Percentiles rank a stretch among this genome's conserved stretches.
phyloP scores from a whole-genome alignment of 768 basidiomycete genomes.

The Tulasnella sp. region DNA sequence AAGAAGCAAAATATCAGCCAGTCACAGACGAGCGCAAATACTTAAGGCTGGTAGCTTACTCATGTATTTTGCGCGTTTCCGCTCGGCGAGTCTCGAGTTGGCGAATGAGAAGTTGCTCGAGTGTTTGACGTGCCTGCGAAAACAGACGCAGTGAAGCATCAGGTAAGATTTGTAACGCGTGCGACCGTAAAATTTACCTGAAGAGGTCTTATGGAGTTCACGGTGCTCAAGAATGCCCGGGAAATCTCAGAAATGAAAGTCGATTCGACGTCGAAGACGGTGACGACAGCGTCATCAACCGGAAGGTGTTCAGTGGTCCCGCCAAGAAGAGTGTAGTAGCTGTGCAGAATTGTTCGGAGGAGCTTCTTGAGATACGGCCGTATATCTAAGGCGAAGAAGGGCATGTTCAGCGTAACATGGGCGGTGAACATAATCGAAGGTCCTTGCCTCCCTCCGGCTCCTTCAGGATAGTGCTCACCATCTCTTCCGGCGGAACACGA shows the following conservation, averaged over 20 bases:
- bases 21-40: background rate
- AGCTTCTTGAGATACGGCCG: constrained; percentile 61
- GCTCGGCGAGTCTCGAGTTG: constrained; percentile 63
- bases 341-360: constrained; percentile 64
- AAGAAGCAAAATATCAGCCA: background rate
- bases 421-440: background rate
- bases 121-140: constrained; percentile 58
- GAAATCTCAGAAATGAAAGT: constrained; percentile 72
- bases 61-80: constrained; percentile 58
- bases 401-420: background rate
- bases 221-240: constrained; percentile 82
- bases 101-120: constrained; percentile 70
- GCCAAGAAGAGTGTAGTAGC: constrained; percentile 62
- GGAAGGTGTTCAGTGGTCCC: background rate
- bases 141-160: background rate
- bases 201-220: constrained; percentile 80
- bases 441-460: constrained; percentile 11
- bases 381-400: constrained; percentile 40
- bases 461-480: constrained; percentile 8
- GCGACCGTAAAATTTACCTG: constrained; percentile 39
- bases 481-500: background rate
- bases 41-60: constrained; percentile 34
- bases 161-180: background rate
- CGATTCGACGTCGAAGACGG: constrained; percentile 56
- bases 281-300: constrained; percentile 31